Percentiles rank a stretch among this genome's conserved stretches.
These are phyloP conservation scores for Osmozyma mogii DNA, from an alignment of 805 yeast species.

Conservation along the genomic window DNA sequence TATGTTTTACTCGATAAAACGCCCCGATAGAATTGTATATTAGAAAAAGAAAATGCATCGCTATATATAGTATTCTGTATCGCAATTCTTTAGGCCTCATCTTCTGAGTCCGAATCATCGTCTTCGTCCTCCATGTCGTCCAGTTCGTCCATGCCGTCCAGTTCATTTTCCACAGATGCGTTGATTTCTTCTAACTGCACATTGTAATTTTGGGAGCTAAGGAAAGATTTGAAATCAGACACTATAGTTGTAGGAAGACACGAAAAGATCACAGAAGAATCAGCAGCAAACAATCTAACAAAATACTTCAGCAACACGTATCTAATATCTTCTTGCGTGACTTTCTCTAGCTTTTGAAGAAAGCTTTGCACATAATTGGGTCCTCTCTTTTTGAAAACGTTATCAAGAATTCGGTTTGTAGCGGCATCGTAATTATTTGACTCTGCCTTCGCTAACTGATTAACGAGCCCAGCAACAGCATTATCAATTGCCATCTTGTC, in stretches of 20 bases:
- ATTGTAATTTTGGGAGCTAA: slow-evolving; percentile 49
- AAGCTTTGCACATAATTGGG: slow-evolving; percentile 50
- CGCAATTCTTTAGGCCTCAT: background rate
- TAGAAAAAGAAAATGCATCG: no score
- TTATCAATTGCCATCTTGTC: slow-evolving; percentile 59
- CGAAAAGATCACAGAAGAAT: slow-evolving; percentile 52
- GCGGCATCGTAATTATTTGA: slow-evolving; percentile 63
- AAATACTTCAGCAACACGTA: slow-evolving; percentile 50
- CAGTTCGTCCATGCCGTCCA: slow-evolving; percentile 4
- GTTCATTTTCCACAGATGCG: slow-evolving; percentile 11
- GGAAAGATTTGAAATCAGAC: slow-evolving; percentile 37
- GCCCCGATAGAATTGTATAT: no score
- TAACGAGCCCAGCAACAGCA: slow-evolving; percentile 69
- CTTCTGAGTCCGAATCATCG: background rate
- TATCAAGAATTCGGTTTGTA: slow-evolving; percentile 54
- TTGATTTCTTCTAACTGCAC: slow-evolving; percentile 50
- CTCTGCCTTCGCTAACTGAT: slow-evolving; percentile 59
- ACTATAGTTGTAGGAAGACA: slow-evolving; percentile 66
- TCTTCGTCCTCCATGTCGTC: slow-evolving; percentile 1
- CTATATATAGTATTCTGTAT: no score
- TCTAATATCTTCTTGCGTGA: slow-evolving; percentile 47
- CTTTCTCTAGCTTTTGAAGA: slow-evolving; percentile 43
- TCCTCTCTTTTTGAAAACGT: slow-evolving; percentile 62
- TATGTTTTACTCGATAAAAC: no score
- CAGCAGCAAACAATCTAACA: slow-evolving; percentile 53